phyloP scores from a whole-genome alignment of 441 rosid genomes.

The Macaranga tanarius region DNA sequence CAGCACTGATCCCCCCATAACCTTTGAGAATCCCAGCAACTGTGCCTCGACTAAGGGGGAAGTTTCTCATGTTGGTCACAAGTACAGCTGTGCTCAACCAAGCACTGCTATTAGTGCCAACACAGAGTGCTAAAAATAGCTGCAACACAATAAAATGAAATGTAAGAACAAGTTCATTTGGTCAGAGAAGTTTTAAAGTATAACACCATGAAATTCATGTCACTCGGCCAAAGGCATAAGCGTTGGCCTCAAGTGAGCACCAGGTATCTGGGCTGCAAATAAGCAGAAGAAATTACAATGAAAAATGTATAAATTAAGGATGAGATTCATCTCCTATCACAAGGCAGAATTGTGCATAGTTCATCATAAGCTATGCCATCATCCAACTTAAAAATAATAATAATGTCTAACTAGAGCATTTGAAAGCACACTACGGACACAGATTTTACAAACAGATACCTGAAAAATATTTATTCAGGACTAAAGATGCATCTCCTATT shows the following conservation, averaged over 20 bases:
- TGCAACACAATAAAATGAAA: conserved; percentile 28
- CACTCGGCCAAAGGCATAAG: not conserved
- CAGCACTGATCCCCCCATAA: conserved; percentile 73
- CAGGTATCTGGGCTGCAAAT: not conserved
- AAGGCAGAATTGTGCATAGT: not conserved
- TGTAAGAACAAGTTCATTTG: not conserved
- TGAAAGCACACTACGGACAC: not conserved
- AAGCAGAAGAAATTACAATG: not conserved
- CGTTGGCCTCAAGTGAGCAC: not conserved
- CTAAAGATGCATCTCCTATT: no score
- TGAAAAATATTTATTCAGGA: no score
- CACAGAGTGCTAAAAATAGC: conserved; percentile 75
- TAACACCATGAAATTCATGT: not conserved
- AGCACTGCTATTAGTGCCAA: conserved; percentile 76
- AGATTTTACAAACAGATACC: no score
- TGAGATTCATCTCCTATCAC: no score
- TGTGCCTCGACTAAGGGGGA: conserved; percentile 88
- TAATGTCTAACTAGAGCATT: not conserved
- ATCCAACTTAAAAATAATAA: not conserved
- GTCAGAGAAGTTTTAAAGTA: not conserved
- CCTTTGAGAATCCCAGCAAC: conserved; percentile 93
- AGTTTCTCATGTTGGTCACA: conserved; percentile 96
- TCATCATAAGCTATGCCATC: not conserved
- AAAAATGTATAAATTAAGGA: no score
- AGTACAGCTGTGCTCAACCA: conserved; percentile 88